phyloP scores from a whole-genome alignment of 257 asterid genomes.

The Schizonepeta tenuifolia region DNA sequence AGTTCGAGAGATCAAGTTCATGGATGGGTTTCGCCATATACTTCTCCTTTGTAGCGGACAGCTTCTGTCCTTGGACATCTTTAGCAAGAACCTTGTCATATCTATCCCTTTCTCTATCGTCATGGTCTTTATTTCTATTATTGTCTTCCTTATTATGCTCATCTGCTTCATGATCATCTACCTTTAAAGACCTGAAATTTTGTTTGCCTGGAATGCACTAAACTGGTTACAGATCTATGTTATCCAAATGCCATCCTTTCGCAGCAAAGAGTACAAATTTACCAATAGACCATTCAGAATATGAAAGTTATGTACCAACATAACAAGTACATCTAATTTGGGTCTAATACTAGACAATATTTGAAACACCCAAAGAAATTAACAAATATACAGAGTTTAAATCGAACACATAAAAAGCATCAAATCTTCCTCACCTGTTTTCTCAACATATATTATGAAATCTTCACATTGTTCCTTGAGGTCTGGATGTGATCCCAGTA shows the following conservation, averaged over 20 bases:
- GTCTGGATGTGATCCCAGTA: slow-evolving; percentile 63
- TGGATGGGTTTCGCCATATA: slow-evolving; percentile 78
- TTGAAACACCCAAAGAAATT: slow-evolving; percentile 25
- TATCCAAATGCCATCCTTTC: slow-evolving; percentile 11
- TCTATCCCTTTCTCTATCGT: slow-evolving; percentile 67
- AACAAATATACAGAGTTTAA: slow-evolving; percentile 19
- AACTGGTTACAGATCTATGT: slow-evolving; percentile 25
- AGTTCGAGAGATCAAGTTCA: slow-evolving; percentile 95
- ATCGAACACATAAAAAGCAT: slow-evolving; percentile 26
- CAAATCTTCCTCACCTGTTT: slow-evolving; percentile 43
- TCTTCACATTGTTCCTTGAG: slow-evolving; percentile 67
- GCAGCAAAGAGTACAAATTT: slow-evolving; percentile 4
- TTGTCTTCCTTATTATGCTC: slow-evolving; percentile 60
- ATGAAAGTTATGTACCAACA: slow-evolving; percentile 31
- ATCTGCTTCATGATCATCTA: slow-evolving; percentile 52
- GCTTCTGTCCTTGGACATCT: slow-evolving; percentile 63
- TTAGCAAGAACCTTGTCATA: slow-evolving; percentile 56
- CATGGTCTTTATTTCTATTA: slow-evolving; percentile 52
- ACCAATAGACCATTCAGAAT: slow-evolving; percentile 27
- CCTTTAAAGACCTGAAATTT: slow-evolving; percentile 44
- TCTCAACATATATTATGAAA: slow-evolving; percentile 55
- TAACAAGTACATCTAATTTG: neutral
- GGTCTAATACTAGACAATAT: slow-evolving; percentile 19
- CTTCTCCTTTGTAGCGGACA: slow-evolving; percentile 72
- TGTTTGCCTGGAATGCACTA: slow-evolving; percentile 58